Base-by-base conservation (phyloP, 2,329 filamentous ascomycete species). In the Lithohypha guttulata region DNA sequence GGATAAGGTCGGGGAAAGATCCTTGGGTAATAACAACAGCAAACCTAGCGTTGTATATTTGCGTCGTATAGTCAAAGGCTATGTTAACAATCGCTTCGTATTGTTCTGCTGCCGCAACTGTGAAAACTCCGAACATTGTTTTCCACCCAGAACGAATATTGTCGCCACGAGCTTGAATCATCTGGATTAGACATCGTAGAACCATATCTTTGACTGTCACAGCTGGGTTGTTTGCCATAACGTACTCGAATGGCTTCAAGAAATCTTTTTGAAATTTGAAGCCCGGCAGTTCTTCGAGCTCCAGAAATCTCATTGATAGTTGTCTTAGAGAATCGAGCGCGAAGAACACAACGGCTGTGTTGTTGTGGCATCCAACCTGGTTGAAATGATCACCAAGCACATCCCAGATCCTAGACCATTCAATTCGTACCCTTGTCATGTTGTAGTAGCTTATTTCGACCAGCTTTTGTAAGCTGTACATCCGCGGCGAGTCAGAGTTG, bases 181-280 rank as follows among this genome's bases (percentile, higher is more conserved):
- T 98, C 61, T 99, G 93, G 41, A 95, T 93, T 45, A 99, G 68
- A 57, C 93, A 99, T 29, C 89, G 78, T 17, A 99, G 67, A 31
- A 94, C 85, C 81, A 98, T 89, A 53, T 99, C 91, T 61, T 98
- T 98, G 52, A 99, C 91, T 1, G 84, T 79, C 13, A 94, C 79
- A 47, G 91, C 85, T 47, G 71, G 84, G 28, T 86, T 91, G 58
- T 98, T 96, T 42, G 83, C 80, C 66, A 98, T 84, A 52, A 99
- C 86, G 59, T 96, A 85, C 64, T 98, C 89, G 53, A 98, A 99
- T 0, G 93, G 91, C 61, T 95, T 96, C 39, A 98, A 65, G 59
- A 99, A 98, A 58, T 99, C 89, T 59, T 99, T 99, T 54, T 99
- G 91, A 56, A 99, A 99, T 60, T 96, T 96, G 74, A 99, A 99